phyloP scores from a whole-genome alignment of 2,329 filamentous ascomycete genomes.

The Paradendryphiella salina region DNA sequence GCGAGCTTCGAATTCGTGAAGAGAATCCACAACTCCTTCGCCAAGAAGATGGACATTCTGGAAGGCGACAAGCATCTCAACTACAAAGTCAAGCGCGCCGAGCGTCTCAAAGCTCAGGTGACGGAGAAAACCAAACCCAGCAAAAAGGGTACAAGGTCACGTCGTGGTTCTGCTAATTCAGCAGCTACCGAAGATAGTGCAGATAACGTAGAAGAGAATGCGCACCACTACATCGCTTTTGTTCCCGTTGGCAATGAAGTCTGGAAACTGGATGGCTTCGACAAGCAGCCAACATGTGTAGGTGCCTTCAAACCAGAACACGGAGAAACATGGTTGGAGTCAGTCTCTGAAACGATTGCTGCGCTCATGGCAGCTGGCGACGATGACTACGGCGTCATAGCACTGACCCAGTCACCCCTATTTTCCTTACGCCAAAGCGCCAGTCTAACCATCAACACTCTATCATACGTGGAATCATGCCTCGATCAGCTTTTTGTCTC shows the following conservation, averaged over 20 bases:
- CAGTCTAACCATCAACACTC: slow-evolving; percentile 51
- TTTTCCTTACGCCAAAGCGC: slow-evolving; percentile 51
- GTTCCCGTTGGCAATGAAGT: slow-evolving; percentile 73
- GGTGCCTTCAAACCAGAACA: slow-evolving; percentile 44
- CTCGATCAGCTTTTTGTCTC: slow-evolving; percentile 41
- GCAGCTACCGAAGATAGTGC: slow-evolving; percentile 46
- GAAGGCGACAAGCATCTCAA: slow-evolving; percentile 75
- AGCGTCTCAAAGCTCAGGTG: slow-evolving; percentile 25
- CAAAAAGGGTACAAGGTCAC: slow-evolving; percentile 49
- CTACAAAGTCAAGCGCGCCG: slow-evolving; percentile 55
- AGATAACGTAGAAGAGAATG: slow-evolving; percentile 60
- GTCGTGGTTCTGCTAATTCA: slow-evolving; percentile 38
- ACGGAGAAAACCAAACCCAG: slow-evolving; percentile 24
- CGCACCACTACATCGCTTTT: slow-evolving; percentile 88
- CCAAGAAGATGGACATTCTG: slow-evolving; percentile 62
- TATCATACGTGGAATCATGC: slow-evolving; percentile 47
- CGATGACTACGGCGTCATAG: slow-evolving; percentile 76
- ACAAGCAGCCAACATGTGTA: slow-evolving; percentile 68
- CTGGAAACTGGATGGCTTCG: slow-evolving; percentile 88
- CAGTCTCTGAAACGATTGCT: slow-evolving; percentile 67
- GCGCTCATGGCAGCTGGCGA: slow-evolving; percentile 68
- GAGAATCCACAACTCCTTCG: slow-evolving; percentile 84
- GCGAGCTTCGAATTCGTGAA: slow-evolving; percentile 76
- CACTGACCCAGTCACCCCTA: slow-evolving; percentile 70
- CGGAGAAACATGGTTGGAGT: slow-evolving; percentile 64